Evolutionary conservation across 805 yeast species (phyloP).

Genomic region (Starmerella stellata): DNA sequence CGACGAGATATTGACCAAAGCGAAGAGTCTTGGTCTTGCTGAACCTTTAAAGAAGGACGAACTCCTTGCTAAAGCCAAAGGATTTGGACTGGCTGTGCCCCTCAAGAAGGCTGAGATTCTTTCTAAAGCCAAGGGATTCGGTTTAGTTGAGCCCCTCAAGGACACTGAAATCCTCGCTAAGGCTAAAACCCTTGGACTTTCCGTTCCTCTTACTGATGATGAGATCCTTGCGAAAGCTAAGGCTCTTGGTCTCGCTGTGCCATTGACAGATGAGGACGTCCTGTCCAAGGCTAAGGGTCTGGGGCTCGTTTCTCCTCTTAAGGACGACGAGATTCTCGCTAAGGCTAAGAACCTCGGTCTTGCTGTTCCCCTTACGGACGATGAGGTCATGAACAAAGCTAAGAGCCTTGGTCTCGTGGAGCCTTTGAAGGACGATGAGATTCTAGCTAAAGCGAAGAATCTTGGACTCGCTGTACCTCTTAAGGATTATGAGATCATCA

Average conservation of each 20-base stretch:
- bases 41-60: conserved; percentile 6
- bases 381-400: conserved; percentile 22
- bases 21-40: conserved; percentile 8
- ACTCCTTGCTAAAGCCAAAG: conserved; percentile 6
- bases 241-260: conserved; percentile 14
- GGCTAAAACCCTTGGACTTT: conserved; percentile 17
- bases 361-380: conserved; percentile 34
- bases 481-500: conserved; percentile 3
- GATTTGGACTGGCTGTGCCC: conserved; percentile 9
- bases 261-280: conserved; percentile 5
- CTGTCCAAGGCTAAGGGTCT: conserved; percentile 5
- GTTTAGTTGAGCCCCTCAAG: conserved; percentile 18
- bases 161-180: conserved; percentile 31
- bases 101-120: conserved; percentile 4
- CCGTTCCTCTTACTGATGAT: conserved; percentile 20
- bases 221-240: conserved; percentile 5
- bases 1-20: conserved; percentile 5
- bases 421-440: conserved; percentile 7
- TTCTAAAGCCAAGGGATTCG: conserved; percentile 14
- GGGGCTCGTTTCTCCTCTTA: conserved; percentile 14
- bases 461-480: conserved; percentile 8
- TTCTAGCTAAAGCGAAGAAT: conserved; percentile 4
- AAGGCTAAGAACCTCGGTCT: conserved; percentile 8
- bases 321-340: conserved; percentile 26
- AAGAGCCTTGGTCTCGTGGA: conserved; percentile 14